Base-by-base conservation (phyloP, 768 basidiomycete genomes). In the Mycena vulgaris region DNA sequence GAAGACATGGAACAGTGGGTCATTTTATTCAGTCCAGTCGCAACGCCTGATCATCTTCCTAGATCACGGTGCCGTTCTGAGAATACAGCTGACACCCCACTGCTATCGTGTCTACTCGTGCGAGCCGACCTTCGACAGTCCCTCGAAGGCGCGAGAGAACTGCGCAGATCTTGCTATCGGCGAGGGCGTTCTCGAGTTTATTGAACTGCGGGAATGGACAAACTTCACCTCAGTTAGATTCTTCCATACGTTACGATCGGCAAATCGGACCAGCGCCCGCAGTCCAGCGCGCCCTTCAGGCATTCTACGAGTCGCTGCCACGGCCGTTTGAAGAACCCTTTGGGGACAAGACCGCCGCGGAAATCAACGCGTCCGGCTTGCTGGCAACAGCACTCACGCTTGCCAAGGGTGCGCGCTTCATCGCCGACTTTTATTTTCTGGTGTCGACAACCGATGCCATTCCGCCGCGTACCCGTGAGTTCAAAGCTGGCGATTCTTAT, bases 221-320 rank as follows among this genome's bases (percentile, higher is more conserved):
- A 72, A 81, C 78, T 0, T 31, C 59, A 5, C 69, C 69, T 14
- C 49, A 51, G n/a, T 30, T 59, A 5, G 58, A 58, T 53, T 6
- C 57, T 51, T 30, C 45, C 23, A 11, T n/a, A 7, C 25, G 8
- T 49, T 10, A 5, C n/a, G 45, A 23, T 1, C 14, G 19, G 16
- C 30, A 23, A 48, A 25, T 8, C 27, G 28, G 33, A 39, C 17
- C 55, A 4, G 25, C 17, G 47, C 47, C 6, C n/a, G 23, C 47
- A 28, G 19, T 14, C 8, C 66, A 37, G 8, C 33, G 19, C n/a
- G 7, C 85, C 0, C 78, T 93, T 1, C 89, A 90, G 68, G 78
- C 78, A 1, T 93, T 90, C 77, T 91, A 87, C 73, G 90, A 91
- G n/a, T 77, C 87, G 17, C 85, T 94, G 51, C 91, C 92, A 1